Base-by-base conservation (phyloP, 2,329 filamentous ascomycete genomes). In the Coniella lustricola region DNA sequence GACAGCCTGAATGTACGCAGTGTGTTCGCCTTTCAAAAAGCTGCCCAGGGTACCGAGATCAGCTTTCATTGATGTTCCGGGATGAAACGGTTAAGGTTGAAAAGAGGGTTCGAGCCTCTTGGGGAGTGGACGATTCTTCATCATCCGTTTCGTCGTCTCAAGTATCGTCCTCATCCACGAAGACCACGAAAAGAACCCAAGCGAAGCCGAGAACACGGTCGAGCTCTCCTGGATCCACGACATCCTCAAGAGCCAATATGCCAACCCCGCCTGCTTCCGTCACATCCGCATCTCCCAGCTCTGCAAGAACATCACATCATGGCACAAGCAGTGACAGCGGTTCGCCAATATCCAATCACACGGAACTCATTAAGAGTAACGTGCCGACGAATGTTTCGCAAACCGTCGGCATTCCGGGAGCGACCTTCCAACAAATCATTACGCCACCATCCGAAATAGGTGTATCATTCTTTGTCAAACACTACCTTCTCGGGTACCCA, bases 11-110 rank as follows among this genome's bases (percentile, higher is more conserved):
- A 57, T 84, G 81, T 58, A 77, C 77, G 20, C 80, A 84, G 68
- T 84, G 81, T 59, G 66, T 75, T 38, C 76, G 79, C 35, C 73
- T 79, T 39, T 72, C 73, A 57, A 78, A 79, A 62, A 72, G 68
- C 57, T 84, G 81, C 56, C 77, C 79, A 17, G 81, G 81, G 7
- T 84, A 84, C 57, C 72, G 81, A 55, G 79, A 84, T 54, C 77
- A 81, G 61, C 65, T 83, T 31, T 79, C 79, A 29, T 67, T 84
- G 49, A 77, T 84, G 73, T 84, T 84, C 60, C 77, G 80, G 33
- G 79, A 84, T 65, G 79, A 84, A 64, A 83, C 76, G 57, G 75
- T 69, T 56, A 77, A 81, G 57, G 79, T 83, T 39, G 75, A 79
- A 21, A 72, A 72, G 53, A 82, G 79, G 59, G 75, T 75, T 17